A percentile compares a stretch with the other conserved stretches of the same genome.
These are phyloP conservation scores for Picocystis sp. DNA, from an alignment of 163 green algal species.

Conservation along the genomic window DNA sequence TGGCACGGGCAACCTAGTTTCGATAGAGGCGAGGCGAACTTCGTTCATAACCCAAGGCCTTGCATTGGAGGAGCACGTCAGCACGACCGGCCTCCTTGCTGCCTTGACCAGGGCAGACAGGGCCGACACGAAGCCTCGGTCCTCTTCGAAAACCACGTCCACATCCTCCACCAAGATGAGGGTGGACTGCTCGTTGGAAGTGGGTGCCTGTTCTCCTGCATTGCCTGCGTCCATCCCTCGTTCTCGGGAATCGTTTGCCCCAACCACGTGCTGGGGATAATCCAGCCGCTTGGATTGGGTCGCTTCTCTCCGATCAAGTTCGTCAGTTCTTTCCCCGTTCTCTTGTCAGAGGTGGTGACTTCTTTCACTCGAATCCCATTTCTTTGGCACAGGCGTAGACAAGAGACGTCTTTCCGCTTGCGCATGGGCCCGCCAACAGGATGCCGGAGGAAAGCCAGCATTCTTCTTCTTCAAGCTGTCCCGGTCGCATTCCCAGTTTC, in stretches of 20 bases:
- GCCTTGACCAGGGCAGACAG: conserved; percentile 22
- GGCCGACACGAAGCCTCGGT: conserved; percentile 31
- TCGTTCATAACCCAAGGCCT: too few relatives aligned
- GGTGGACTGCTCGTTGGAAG: conserved; percentile 5
- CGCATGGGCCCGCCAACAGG: conserved; percentile 21
- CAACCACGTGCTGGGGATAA: conserved; percentile 1
- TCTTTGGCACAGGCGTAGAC: conserved; percentile 31
- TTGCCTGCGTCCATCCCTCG: background rate
- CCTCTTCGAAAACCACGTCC: conserved; percentile 25
- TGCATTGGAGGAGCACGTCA: conserved; percentile 10
- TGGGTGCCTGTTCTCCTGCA: background rate
- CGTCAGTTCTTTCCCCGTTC: conserved; percentile 24
- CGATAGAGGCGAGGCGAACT: too few relatives aligned
- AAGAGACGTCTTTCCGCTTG: conserved; percentile 33
- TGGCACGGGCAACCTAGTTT: too few relatives aligned
- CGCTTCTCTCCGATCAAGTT: conserved; percentile 29
- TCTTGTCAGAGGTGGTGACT: conserved; percentile 27
- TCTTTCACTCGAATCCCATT: conserved; percentile 39
- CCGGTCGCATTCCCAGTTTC: too few relatives aligned
- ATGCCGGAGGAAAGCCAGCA: conserved; percentile 18
- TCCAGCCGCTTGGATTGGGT: conserved; percentile 18
- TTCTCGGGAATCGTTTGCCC: background rate
- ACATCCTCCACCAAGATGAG: conserved; percentile 47
- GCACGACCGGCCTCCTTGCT: conserved; percentile 33
- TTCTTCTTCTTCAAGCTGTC: too few relatives aligned